Evolutionary conservation across 805 yeast species (phyloP).

Genomic region (Myxozyma vanderwaltii): DNA sequence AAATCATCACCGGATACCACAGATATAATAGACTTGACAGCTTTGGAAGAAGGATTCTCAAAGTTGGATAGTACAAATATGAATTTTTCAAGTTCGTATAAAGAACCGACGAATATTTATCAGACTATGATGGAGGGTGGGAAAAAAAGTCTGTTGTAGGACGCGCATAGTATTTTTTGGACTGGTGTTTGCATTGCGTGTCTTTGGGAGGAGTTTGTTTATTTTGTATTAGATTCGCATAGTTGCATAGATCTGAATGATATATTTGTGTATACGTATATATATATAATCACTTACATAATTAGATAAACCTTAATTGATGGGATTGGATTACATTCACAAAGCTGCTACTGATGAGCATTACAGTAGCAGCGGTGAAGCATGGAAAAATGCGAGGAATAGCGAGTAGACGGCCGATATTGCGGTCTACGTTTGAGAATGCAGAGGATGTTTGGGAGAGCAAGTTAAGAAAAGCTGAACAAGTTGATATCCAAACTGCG

Average conservation of each 20-base stretch:
- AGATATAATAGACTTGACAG: neutral
- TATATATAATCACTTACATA: too few relatives aligned
- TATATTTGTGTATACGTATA: too few relatives aligned
- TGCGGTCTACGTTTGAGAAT: neutral
- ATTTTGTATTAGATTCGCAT: too few relatives aligned
- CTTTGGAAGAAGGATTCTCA: constrained; percentile 3
- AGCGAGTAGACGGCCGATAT: neutral
- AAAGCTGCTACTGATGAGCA: too few relatives aligned
- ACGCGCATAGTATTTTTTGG: neutral
- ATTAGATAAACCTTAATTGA: constrained; percentile 2
- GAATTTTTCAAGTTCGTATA: neutral
- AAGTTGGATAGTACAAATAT: neutral
- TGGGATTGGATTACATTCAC: neutral
- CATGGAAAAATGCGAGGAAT: neutral
- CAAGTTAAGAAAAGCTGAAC: neutral
- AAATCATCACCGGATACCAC: neutral
- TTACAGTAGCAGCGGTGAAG: too few relatives aligned
- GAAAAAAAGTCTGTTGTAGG: neutral
- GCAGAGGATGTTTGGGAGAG: neutral
- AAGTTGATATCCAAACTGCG: neutral
- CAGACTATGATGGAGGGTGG: neutral
- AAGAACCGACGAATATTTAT: neutral
- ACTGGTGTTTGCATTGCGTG: neutral
- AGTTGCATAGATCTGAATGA: too few relatives aligned
- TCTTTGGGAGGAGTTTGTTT: too few relatives aligned